A percentile compares a stretch with the other conserved stretches of the same genome.
These are phyloP conservation scores for Elongisporangium prolatum DNA, from an alignment of 352 stramenopile genomes.

Conservation along the genomic window DNA sequence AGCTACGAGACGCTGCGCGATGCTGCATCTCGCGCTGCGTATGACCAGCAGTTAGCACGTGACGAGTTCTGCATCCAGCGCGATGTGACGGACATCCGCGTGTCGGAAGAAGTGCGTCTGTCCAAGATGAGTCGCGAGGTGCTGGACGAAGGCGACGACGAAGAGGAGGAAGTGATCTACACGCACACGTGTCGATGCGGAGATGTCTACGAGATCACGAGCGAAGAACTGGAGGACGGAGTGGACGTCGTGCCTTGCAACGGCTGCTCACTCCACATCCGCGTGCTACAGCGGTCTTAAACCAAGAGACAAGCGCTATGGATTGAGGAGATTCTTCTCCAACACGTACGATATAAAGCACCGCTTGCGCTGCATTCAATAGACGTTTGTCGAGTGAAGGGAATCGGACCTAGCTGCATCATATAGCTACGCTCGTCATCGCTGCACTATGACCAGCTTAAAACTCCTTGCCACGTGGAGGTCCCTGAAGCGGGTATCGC, in stretches of 20 bases:
- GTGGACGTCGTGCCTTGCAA: conserved; percentile 71
- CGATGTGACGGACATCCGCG: conserved; percentile 41
- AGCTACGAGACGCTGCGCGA: conserved; percentile 68
- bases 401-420: conserved; percentile 6
- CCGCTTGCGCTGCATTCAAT: not conserved
- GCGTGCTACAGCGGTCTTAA: conserved; percentile 26
- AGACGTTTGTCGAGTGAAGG: conserved; percentile 1
- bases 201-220: conserved; percentile 63
- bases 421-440: conserved; percentile 6
- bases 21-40: conserved; percentile 29
- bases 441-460: conserved; percentile 19
- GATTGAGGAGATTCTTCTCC: too few relatives aligned
- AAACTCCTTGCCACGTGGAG: conserved; percentile 81
- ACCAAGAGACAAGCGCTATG: not conserved
- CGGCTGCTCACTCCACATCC: conserved; percentile 79
- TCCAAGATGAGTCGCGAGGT: conserved; percentile 38
- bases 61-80: conserved; percentile 27
- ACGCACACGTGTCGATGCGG: conserved; percentile 66
- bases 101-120: conserved; percentile 60
- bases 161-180: conserved; percentile 47
- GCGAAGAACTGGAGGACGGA: conserved; percentile 56
- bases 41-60: conserved; percentile 47
- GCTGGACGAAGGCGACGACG: conserved; percentile 19
- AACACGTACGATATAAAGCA: not conserved
- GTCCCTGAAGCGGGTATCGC: conserved; percentile 63